Percentiles rank a stretch among this genome's conserved stretches.
Conservation (phyloP, 805 yeast species). For the Zygoascus tannicola region DNA sequence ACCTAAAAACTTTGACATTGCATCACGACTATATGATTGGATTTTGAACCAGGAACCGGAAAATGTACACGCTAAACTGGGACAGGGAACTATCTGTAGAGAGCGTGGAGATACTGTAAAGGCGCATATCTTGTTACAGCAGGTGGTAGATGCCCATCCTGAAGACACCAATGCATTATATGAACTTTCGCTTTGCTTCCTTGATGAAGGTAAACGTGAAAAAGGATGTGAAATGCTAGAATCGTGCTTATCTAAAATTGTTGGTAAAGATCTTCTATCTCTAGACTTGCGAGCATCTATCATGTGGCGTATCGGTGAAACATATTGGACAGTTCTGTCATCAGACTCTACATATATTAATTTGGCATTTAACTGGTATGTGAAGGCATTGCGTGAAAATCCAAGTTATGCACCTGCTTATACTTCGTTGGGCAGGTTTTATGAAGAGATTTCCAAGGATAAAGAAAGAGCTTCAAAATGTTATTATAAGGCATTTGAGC, state of each 20-base stretch:
- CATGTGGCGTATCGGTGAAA: conserved; percentile 67
- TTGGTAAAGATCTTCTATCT: conserved; percentile 45
- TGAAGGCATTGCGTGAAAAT: conserved; percentile 50
- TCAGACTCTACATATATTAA: conserved; percentile 27
- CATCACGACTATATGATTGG: conserved; percentile 58
- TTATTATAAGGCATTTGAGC: conserved; percentile 80
- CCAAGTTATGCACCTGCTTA: conserved; percentile 69
- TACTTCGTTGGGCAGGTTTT: conserved; percentile 72
- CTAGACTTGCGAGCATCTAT: conserved; percentile 49
- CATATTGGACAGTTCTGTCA: conserved; percentile 34
- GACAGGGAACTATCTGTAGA: conserved; percentile 68
- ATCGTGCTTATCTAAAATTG: conserved; percentile 35
- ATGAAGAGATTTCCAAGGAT: conserved; percentile 50
- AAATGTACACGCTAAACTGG: conserved; percentile 59
- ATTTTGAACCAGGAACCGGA: conserved; percentile 40
- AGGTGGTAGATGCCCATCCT: conserved; percentile 42
- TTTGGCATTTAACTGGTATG: conserved; percentile 47
- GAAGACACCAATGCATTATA: conserved; percentile 49
- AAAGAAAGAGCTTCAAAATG: conserved; percentile 68
- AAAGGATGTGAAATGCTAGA: conserved; percentile 46
- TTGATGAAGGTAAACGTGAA: conserved; percentile 41
- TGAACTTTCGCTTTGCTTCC: conserved; percentile 73
- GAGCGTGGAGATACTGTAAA: conserved; percentile 50
- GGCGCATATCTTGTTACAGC: conserved; percentile 46
- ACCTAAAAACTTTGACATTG: conserved; percentile 75